Percentiles rank a stretch among this genome's conserved stretches.
Conservation (phyloP, 257 asterid genomes). For the Solanum chiquidenum region DNA sequence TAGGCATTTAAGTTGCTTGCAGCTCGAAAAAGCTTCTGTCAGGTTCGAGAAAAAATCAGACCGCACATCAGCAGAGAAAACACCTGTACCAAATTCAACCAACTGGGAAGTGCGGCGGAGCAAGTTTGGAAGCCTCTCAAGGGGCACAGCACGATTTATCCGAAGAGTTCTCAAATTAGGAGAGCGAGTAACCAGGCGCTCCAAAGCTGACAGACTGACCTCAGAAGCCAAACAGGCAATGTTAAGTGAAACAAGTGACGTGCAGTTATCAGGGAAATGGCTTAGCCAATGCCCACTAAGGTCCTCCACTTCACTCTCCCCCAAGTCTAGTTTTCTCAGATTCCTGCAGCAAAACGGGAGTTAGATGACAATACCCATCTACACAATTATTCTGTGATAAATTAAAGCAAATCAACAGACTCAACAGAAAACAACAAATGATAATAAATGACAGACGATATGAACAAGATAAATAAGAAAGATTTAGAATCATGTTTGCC, state of each 20-base stretch:
- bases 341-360: conserved; percentile 27
- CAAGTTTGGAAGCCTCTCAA: conserved; percentile 53
- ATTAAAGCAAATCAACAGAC: neutral
- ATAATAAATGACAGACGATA: neutral
- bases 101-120: conserved; percentile 52
- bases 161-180: conserved; percentile 51
- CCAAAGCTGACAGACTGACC: conserved; percentile 49
- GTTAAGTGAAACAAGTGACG: conserved; percentile 57
- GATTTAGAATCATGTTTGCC: neutral
- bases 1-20: conserved; percentile 65
- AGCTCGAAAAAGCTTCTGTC: conserved; percentile 53
- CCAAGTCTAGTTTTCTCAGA: conserved; percentile 52
- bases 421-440: neutral
- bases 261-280: conserved; percentile 52
- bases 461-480: neutral
- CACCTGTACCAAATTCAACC: conserved; percentile 61
- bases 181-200: conserved; percentile 55
- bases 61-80: conserved; percentile 47
- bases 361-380: neutral
- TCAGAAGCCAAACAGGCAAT: conserved; percentile 52
- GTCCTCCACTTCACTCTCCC: conserved; percentile 65
- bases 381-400: neutral
- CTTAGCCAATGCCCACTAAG: conserved; percentile 63
- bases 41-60: conserved; percentile 42
- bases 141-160: conserved; percentile 61